Evolutionary conservation across 2,329 filamentous ascomycete genomes (phyloP).

Genomic region (Herpotrichia juniperi): DNA sequence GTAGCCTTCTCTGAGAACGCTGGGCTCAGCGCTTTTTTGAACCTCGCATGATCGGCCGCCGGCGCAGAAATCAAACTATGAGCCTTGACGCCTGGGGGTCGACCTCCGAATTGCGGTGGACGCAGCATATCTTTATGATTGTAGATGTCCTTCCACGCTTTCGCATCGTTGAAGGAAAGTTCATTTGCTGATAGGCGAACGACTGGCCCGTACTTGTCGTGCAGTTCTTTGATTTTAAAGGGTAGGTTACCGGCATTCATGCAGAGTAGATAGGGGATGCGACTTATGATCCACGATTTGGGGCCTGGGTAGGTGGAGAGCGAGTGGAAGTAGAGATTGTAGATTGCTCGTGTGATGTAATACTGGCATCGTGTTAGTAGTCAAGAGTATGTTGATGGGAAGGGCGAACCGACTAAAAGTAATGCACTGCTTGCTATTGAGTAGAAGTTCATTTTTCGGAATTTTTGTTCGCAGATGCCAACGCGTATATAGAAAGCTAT

Average conservation of each 20-base stretch:
- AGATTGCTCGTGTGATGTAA: constrained; percentile 28
- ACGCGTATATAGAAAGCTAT: too few species aligned
- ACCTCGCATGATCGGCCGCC: constrained; percentile 38
- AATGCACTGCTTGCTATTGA: too few species aligned
- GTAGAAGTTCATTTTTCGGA: too few species aligned
- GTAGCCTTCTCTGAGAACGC: constrained; percentile 43
- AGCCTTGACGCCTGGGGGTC: constrained; percentile 21
- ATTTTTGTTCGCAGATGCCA: too few species aligned
- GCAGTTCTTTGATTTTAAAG: constrained; percentile 27
- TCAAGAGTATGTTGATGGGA: too few species aligned
- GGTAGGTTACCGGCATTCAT: constrained; percentile 9
- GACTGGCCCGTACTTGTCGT: constrained; percentile 39
- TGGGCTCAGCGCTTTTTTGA: constrained; percentile 35
- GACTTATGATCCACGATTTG: constrained; percentile 30
- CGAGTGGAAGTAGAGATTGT: constrained; percentile 49
- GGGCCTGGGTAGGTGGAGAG: constrained; percentile 48
- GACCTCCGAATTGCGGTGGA: constrained; percentile 20
- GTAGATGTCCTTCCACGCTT: constrained; percentile 28
- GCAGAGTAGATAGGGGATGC: constrained; percentile 23
- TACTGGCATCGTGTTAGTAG: too few species aligned
- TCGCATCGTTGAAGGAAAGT: constrained; percentile 17
- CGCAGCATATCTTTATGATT: constrained; percentile 19
- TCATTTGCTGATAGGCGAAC: constrained; percentile 27
- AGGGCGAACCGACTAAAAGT: too few species aligned
- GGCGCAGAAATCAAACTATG: constrained; percentile 32